Percentiles rank a stretch among this genome's conserved stretches.
phyloP scores from a whole-genome alignment of 345 rosid genomes.

The Litchi chinensis region DNA sequence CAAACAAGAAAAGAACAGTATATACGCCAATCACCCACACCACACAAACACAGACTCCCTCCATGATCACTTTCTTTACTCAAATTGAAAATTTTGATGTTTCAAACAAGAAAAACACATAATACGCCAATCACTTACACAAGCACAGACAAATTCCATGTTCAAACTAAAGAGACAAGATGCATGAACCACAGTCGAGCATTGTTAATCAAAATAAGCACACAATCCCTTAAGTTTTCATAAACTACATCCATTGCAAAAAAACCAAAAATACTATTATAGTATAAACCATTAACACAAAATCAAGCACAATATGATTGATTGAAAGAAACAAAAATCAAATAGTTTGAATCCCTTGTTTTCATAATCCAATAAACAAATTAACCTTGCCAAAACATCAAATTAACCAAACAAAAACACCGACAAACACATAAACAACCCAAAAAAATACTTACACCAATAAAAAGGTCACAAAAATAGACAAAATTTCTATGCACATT shows the following conservation, averaged over 20 bases:
- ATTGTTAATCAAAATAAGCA: background rate
- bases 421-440: background rate
- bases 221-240: background rate
- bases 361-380: background rate
- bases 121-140: background rate
- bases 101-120: too few relatives aligned
- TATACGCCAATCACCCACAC: background rate
- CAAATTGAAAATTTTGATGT: too few relatives aligned
- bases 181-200: background rate
- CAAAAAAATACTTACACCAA: background rate
- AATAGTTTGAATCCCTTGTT: slow-evolving; percentile 14
- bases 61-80: background rate
- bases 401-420: background rate
- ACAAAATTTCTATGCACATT: slow-evolving; percentile 24
- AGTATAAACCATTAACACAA: background rate
- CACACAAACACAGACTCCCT: background rate
- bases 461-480: slow-evolving; percentile 9
- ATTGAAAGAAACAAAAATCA: background rate
- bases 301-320: background rate
- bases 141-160: background rate
- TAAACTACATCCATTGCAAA: background rate
- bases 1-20: background rate
- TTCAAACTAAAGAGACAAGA: slow-evolving; percentile 5
- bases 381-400: too few relatives aligned
- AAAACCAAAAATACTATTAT: background rate